Evolutionary conservation across 129 eudicot species (phyloP).

Genomic region (Solidago caesia): DNA sequence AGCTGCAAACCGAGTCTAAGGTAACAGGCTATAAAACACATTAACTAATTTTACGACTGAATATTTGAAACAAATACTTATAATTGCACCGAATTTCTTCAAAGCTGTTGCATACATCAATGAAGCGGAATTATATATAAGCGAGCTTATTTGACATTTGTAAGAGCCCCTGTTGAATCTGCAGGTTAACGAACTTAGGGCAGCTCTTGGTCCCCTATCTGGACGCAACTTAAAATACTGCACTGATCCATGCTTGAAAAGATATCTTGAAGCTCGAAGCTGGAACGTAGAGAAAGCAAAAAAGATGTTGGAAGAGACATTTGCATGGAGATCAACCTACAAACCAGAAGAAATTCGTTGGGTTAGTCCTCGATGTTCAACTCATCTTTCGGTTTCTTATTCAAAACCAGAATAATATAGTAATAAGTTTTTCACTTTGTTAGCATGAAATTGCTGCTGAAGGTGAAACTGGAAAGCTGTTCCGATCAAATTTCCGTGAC

Average conservation of each 20-base stretch:
- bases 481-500: slow-evolving; percentile 78
- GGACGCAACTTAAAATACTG: slow-evolving; percentile 50
- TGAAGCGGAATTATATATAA: slow-evolving; percentile 6
- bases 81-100: background rate
- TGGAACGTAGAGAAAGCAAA: slow-evolving; percentile 79
- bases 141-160: background rate
- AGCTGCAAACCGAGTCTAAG: slow-evolving; percentile 48
- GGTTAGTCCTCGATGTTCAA: slow-evolving; percentile 41
- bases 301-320: slow-evolving; percentile 82
- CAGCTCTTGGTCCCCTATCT: slow-evolving; percentile 58
- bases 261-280: slow-evolving; percentile 77
- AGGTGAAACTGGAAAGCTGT: slow-evolving; percentile 91
- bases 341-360: slow-evolving; percentile 91
- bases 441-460: slow-evolving; percentile 78
- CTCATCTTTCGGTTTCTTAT: background rate
- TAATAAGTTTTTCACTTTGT: slow-evolving; percentile 8
- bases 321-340: slow-evolving; percentile 64
- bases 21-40: slow-evolving; percentile 23
- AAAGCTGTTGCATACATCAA: slow-evolving; percentile 5
- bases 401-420: background rate
- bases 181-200: slow-evolving; percentile 61
- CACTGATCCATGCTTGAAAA: slow-evolving; percentile 67
- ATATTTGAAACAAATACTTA: background rate
- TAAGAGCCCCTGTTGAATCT: background rate
- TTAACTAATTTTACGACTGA: background rate